phyloP scores from a whole-genome alignment of 202 grass and related monocot species.

The Eragrostis tef region DNA sequence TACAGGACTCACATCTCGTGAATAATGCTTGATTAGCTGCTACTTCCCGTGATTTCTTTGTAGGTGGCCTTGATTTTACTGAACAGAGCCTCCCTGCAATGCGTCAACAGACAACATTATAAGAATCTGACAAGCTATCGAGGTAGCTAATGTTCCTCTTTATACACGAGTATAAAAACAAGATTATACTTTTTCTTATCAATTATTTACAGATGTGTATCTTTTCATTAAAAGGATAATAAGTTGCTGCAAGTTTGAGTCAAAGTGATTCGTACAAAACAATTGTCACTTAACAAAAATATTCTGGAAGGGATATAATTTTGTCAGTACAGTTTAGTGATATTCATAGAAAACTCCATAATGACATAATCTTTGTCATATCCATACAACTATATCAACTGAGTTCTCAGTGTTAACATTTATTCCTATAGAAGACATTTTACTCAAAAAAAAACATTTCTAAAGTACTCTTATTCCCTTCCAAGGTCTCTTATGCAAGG shows the following conservation, averaged over 20 bases:
- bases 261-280: not conserved
- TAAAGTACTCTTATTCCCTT: not conserved
- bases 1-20: constrained; percentile 3
- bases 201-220: not conserved
- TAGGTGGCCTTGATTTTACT: constrained; percentile 69
- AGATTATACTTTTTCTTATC: not conserved
- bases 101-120: not conserved
- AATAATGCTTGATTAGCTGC: constrained; percentile 44
- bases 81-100: constrained; percentile 65
- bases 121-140: constrained; percentile 5
- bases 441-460: not conserved
- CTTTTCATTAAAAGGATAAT: not conserved
- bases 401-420: not conserved
- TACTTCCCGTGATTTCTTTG: constrained; percentile 58
- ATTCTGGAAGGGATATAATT: not conserved
- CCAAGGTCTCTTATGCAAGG: not conserved
- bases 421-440: not conserved
- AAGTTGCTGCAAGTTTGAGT: not conserved
- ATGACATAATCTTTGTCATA: not conserved
- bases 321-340: not conserved
- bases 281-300: not conserved
- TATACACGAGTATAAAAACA: not conserved
- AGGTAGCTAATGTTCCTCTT: not conserved
- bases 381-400: too few species aligned
- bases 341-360: too few species aligned